phyloP scores from a whole-genome alignment of 2,329 filamentous ascomycete species.

The Talaromyces amestolkiae region DNA sequence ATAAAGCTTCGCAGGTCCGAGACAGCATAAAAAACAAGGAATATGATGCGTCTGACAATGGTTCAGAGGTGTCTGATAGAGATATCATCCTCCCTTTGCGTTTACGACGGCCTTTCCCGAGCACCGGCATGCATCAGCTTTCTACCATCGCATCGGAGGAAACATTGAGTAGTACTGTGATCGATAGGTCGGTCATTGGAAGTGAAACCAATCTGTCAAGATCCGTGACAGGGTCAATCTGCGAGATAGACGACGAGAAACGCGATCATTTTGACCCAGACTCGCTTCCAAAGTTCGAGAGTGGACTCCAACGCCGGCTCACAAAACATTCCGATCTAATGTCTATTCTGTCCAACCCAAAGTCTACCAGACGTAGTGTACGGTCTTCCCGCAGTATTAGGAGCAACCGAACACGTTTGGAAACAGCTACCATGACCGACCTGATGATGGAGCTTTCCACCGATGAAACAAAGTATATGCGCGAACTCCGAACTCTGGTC shows the following conservation, averaged over 20 bases:
- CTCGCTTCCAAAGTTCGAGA: conserved; percentile 47
- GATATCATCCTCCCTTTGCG: conserved; percentile 42
- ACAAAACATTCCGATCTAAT: conserved; percentile 93
- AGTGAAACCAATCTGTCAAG: conserved; percentile 30
- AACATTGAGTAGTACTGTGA: conserved; percentile 44
- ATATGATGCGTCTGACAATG: conserved; percentile 33
- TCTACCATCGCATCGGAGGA: conserved; percentile 61
- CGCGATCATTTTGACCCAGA: conserved; percentile 46
- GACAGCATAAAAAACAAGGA: neutral
- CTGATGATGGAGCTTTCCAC: conserved; percentile 75
- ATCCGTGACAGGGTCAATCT: conserved; percentile 7
- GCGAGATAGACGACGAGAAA: conserved; percentile 32
- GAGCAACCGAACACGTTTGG: conserved; percentile 65
- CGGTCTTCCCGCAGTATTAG: conserved; percentile 76
- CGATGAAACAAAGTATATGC: conserved; percentile 83
- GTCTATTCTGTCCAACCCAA: conserved; percentile 74
- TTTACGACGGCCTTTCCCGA: conserved; percentile 49
- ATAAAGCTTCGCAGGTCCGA: conserved; percentile 1
- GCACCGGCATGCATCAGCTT: conserved; percentile 52
- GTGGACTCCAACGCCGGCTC: conserved; percentile 66
- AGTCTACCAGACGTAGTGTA: conserved; percentile 64
- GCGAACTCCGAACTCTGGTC: conserved; percentile 87
- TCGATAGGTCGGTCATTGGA: conserved; percentile 22
- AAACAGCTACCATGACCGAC: conserved; percentile 68
- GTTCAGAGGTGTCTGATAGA: conserved; percentile 37